Conservation (phyloP, 164 flowering plant species). For the Umbellularia californica region DNA sequence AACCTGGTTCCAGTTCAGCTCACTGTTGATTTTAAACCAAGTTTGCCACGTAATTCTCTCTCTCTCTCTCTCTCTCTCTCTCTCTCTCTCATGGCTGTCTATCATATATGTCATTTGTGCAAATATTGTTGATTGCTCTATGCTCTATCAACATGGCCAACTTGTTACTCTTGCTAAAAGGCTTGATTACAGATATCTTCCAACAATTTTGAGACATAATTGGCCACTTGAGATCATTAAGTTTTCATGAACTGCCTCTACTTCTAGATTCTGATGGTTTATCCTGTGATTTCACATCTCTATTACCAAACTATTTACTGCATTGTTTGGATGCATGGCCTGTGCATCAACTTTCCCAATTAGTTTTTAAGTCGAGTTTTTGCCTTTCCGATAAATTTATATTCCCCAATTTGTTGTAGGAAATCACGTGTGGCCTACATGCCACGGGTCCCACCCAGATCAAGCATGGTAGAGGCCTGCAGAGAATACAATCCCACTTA, state of each 20-base stretch:
- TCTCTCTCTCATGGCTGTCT: background rate
- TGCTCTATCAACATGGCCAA: background rate
- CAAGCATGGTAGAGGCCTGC: too few relatives aligned
- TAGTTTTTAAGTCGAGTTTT: too few relatives aligned
- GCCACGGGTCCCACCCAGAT: too few relatives aligned
- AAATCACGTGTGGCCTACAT: too few relatives aligned
- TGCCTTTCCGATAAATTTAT: too few relatives aligned
- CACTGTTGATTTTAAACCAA: constrained; percentile 78
- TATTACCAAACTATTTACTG: background rate
- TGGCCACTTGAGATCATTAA: background rate
- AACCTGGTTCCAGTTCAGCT: constrained; percentile 67
- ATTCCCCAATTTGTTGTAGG: too few relatives aligned
- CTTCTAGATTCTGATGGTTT: background rate
- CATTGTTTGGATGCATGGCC: background rate
- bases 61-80: constrained; percentile 2
- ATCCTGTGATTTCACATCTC: background rate
- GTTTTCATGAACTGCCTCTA: background rate
- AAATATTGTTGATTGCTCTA: background rate
- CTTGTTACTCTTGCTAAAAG: background rate
- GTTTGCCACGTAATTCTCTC: constrained; percentile 65
- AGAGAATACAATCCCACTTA: too few relatives aligned
- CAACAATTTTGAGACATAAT: background rate
- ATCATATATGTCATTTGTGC: background rate
- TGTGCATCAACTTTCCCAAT: background rate
- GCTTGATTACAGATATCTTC: background rate